A percentile compares a stretch with the other conserved stretches of the same genome.
phyloP scores from a whole-genome alignment of 352 stramenopile species.

The Globisporangium polare region DNA sequence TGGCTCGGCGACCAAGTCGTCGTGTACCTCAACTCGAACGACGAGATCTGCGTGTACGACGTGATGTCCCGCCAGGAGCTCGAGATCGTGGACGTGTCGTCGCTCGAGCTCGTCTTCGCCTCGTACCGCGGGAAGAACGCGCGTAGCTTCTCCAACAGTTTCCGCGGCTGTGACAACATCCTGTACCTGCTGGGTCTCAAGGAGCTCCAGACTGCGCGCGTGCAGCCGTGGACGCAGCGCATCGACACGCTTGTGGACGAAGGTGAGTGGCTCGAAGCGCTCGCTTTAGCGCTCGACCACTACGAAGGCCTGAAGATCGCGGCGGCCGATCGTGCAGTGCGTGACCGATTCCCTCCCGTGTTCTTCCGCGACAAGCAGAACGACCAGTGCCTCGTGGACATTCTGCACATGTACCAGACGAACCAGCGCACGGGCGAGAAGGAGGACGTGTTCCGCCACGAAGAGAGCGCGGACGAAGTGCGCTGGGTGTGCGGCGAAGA shows the following conservation, averaged over 20 bases:
- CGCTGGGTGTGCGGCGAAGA: constrained; percentile 81
- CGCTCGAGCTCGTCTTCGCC: constrained; percentile 92
- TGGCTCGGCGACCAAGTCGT: constrained; percentile 96
- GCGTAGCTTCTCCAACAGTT: constrained; percentile 82
- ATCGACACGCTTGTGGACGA: constrained; percentile 94
- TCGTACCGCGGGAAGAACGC: constrained; percentile 86
- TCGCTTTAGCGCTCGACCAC: constrained; percentile 94
- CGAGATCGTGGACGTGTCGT: constrained; percentile 93
- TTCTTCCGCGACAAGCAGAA: constrained; percentile 89
- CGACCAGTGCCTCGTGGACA: constrained; percentile 86
- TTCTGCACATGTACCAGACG: constrained; percentile 89
- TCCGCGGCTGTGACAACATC: constrained; percentile 92
- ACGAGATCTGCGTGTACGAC: constrained; percentile 96
- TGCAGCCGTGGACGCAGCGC: constrained; percentile 90
- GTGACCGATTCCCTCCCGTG: constrained; percentile 81
- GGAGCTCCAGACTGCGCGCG: constrained; percentile 88
- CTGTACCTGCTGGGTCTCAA: constrained; percentile 92
- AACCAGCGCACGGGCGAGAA: constrained; percentile 87
- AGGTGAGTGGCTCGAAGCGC: constrained; percentile 96
- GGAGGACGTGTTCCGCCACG: constrained; percentile 82
- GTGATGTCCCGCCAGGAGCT: constrained; percentile 94
- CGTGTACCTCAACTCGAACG: constrained; percentile 92
- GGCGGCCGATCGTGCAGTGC: constrained; percentile 70
- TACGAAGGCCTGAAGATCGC: constrained; percentile 91
- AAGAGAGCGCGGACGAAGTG: constrained; percentile 81